Evolutionary conservation across 2,329 filamentous ascomycete species (phyloP).

Genomic region (Diaporthe sp.): DNA sequence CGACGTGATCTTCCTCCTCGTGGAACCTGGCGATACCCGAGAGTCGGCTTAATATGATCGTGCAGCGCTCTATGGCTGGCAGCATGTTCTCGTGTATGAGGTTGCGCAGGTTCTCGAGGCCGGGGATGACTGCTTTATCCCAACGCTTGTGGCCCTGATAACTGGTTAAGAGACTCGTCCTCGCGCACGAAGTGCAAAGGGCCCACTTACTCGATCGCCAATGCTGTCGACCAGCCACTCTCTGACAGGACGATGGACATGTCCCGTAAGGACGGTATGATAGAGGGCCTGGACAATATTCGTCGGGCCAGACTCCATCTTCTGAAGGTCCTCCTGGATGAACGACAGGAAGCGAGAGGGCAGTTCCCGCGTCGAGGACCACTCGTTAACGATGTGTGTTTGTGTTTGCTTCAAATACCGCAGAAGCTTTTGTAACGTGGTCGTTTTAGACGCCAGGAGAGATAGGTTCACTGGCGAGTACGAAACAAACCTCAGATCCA

Average conservation of each 20-base stretch:
- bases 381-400: slow-evolving; percentile 83
- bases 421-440: slow-evolving; percentile 86
- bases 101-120: slow-evolving; percentile 81
- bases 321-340: slow-evolving; percentile 80
- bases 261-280: slow-evolving; percentile 86
- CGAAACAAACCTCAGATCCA: slow-evolving; percentile 87
- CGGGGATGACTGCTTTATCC: slow-evolving; percentile 87
- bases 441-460: slow-evolving; percentile 86
- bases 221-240: slow-evolving; percentile 93
- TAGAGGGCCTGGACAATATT: slow-evolving; percentile 82
- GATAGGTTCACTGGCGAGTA: slow-evolving; percentile 85
- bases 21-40: slow-evolving; percentile 87
- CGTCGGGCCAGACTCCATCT: slow-evolving; percentile 68
- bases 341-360: slow-evolving; percentile 82
- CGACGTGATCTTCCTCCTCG: slow-evolving; percentile 73
- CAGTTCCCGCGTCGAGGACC: slow-evolving; percentile 84
- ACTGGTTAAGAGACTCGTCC: background rate
- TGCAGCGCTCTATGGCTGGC: slow-evolving; percentile 86
- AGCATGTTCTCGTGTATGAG: slow-evolving; percentile 90
- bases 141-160: slow-evolving; percentile 88
- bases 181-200: background rate
- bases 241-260: slow-evolving; percentile 79
- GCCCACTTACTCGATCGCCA: slow-evolving; percentile 75
- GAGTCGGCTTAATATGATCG: slow-evolving; percentile 84
- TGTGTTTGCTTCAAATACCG: slow-evolving; percentile 87